Percentiles rank a stretch among this genome's conserved stretches.
phyloP scores from a whole-genome alignment of 2,329 filamentous ascomycete genomes.

The Monilinia fructigena region DNA sequence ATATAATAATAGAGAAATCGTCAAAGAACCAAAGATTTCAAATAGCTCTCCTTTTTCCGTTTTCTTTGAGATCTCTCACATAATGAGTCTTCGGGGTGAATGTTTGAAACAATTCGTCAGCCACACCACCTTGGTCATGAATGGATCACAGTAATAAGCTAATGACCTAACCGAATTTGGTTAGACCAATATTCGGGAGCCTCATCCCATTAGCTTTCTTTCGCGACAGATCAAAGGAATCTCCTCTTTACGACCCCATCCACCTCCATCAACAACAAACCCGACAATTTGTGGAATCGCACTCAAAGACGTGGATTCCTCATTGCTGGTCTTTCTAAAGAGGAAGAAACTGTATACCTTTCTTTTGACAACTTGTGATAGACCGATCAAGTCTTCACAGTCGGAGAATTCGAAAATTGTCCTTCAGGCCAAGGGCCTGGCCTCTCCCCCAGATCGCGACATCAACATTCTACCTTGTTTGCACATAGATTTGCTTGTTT shows the following conservation, averaged over 20 bases:
- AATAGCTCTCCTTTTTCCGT: not conserved
- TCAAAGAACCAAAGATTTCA: not conserved
- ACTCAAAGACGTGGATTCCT: constrained; percentile 41
- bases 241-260: constrained; percentile 20
- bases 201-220: constrained; percentile 22
- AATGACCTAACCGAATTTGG: constrained; percentile 5
- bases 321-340: constrained; percentile 36
- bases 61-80: not conserved
- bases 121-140: constrained; percentile 20
- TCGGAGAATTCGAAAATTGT: constrained; percentile 32
- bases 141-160: constrained; percentile 2
- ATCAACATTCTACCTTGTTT: constrained; percentile 30
- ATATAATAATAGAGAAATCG: not conserved
- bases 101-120: constrained; percentile 13
- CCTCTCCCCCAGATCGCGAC: constrained; percentile 38
- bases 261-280: constrained; percentile 26
- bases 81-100: constrained; percentile 10
- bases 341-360: constrained; percentile 37
- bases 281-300: constrained; percentile 37
- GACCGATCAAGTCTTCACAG: constrained; percentile 32
- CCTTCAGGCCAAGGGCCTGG: constrained; percentile 32
- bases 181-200: constrained; percentile 12
- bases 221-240: constrained; percentile 24
- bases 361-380: constrained; percentile 31
- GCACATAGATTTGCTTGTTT: constrained; percentile 31